Evolutionary conservation across 2,329 filamentous ascomycete genomes (phyloP).

Genomic region (Aspergillus aculeatinus): DNA sequence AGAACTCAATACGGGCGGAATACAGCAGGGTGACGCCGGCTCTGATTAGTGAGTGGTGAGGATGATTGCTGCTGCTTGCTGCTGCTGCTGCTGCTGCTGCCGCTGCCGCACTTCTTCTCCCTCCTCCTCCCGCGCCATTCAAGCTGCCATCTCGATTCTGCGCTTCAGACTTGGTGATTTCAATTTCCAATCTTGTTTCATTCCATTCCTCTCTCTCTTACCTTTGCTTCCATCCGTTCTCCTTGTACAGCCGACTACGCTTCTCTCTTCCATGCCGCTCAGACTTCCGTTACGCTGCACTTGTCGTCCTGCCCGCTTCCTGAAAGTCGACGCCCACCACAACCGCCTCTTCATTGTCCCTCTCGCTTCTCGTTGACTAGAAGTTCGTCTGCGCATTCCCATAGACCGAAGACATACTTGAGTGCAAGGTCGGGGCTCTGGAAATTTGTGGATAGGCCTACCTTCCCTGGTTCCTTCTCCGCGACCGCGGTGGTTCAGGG

Average conservation of each 20-base stretch:
- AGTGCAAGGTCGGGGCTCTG: constrained; percentile 15
- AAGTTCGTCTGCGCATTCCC: constrained; percentile 19
- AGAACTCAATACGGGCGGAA: constrained; percentile 9
- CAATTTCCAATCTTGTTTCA: constrained; percentile 4
- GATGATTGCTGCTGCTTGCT: constrained; percentile 4
- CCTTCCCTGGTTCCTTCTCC: constrained; percentile 8
- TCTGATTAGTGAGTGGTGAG: not conserved
- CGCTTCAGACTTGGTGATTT: not conserved
- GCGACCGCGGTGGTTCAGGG: constrained; percentile 28
- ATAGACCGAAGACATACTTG: not conserved
- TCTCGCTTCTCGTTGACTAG: constrained; percentile 10
- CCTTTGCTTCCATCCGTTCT: constrained; percentile 9
- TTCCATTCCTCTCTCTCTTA: constrained; percentile 9
- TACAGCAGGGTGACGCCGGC: constrained; percentile 1
- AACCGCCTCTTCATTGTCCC: constrained; percentile 9
- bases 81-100: constrained; percentile 2
- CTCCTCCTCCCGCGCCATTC: constrained; percentile 18
- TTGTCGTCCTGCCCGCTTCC: constrained; percentile 35
- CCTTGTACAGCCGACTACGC: constrained; percentile 15
- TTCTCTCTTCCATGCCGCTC: constrained; percentile 34
- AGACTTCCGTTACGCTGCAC: constrained; percentile 31
- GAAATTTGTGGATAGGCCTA: not conserved
- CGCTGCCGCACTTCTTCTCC: constrained; percentile 11
- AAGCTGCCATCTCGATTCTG: constrained; percentile 2
- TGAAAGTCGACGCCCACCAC: constrained; percentile 28